Percentiles rank a stretch among this genome's conserved stretches.
Conservation (phyloP, 148 eudicot genomes). For the Dianthus caryophyllus region DNA sequence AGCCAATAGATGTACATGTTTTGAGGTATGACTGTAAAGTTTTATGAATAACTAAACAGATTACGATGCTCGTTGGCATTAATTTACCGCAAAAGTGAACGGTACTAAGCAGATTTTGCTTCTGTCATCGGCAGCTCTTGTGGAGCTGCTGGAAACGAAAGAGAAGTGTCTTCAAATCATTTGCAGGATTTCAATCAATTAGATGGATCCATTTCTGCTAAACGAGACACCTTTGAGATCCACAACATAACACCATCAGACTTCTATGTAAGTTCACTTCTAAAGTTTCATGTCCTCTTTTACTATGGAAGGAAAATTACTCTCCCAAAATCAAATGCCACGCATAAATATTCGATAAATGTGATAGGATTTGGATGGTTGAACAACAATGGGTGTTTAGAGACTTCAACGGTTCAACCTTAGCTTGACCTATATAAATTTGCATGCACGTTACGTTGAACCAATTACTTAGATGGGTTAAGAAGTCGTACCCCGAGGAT, state of each 20-base stretch:
- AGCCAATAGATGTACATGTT: conserved; percentile 15
- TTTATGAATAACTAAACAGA: not conserved
- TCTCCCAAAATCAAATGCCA: not conserved
- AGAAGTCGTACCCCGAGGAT: too few species aligned
- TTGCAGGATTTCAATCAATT: not conserved
- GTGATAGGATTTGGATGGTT: too few species aligned
- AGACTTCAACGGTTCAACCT: too few species aligned
- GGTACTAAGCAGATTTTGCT: not conserved
- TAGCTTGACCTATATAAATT: too few species aligned
- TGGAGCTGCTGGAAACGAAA: conserved; percentile 7
- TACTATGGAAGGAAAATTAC: not conserved
- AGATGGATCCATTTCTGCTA: not conserved
- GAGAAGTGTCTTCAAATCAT: not conserved
- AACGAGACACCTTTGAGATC: conserved; percentile 16
- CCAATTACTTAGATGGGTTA: too few species aligned
- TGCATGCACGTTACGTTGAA: too few species aligned
- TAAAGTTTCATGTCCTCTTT: not conserved
- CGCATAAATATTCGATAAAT: not conserved
- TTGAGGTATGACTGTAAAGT: conserved; percentile 12
- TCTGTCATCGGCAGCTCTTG: not conserved
- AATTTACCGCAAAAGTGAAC: conserved; percentile 17
- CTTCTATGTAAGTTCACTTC: conserved; percentile 20
- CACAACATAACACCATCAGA: conserved; percentile 17
- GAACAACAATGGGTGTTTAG: too few species aligned
- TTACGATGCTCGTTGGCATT: not conserved